phyloP scores from a whole-genome alignment of 1,284 basidiomycete genomes.

The Pseudozyma pruni region DNA sequence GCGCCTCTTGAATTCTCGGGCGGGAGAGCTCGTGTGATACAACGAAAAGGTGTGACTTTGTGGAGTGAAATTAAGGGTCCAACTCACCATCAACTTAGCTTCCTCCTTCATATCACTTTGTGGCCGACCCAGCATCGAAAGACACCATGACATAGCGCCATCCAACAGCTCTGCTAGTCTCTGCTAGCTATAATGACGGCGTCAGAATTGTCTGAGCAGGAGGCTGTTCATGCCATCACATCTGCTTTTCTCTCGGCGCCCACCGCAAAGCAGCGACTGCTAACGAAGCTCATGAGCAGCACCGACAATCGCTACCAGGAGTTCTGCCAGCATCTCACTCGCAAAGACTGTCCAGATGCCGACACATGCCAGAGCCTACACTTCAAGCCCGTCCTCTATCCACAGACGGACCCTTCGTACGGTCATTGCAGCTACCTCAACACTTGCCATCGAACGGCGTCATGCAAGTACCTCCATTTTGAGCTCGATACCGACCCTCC shows the following conservation, averaged over 20 bases:
- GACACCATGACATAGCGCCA: not conserved
- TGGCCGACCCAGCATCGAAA: not conserved
- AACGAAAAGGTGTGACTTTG: slow-evolving; percentile 10
- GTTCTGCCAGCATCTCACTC: slow-evolving; percentile 59
- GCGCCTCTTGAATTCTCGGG: slow-evolving; percentile 16
- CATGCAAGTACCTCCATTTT: slow-evolving; percentile 65
- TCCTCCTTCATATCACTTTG: not conserved
- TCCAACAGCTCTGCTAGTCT: not conserved
- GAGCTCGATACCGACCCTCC: slow-evolving; percentile 46
- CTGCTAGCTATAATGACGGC: not conserved
- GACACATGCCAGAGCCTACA: slow-evolving; percentile 44
- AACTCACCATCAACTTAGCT: not conserved
- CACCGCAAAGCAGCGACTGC: slow-evolving; percentile 59
- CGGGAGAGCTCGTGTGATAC: slow-evolving; percentile 7
- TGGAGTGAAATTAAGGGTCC: slow-evolving; percentile 16
- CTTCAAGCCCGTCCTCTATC: slow-evolving; percentile 54
- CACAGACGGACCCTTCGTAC: slow-evolving; percentile 60
- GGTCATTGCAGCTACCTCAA: slow-evolving; percentile 66
- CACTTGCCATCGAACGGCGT: slow-evolving; percentile 56
- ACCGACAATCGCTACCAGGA: slow-evolving; percentile 56
- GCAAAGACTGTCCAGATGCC: slow-evolving; percentile 45
- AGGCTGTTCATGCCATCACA: slow-evolving; percentile 43
- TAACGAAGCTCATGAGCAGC: slow-evolving; percentile 51
- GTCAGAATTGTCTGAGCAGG: not conserved
- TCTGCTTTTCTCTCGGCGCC: slow-evolving; percentile 49